Evolutionary conservation across 1,284 basidiomycete species (phyloP).

Genomic region (Kwoniella shivajii): DNA sequence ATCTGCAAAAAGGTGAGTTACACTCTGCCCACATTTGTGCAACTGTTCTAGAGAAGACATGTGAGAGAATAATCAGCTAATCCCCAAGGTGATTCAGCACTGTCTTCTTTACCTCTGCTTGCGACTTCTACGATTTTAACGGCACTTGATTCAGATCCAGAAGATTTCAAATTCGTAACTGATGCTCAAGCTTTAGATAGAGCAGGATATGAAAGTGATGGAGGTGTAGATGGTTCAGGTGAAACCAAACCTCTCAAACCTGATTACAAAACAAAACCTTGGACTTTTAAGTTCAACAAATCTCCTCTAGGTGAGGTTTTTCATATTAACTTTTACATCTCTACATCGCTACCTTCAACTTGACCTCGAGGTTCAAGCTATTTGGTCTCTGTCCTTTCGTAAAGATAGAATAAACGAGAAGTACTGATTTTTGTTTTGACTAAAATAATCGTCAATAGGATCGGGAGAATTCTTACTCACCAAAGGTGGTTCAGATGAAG

Average conservation of each 20-base stretch:
- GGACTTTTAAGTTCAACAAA: conserved; percentile 52
- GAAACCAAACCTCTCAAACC: conserved; percentile 43
- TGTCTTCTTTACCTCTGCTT: conserved; percentile 47
- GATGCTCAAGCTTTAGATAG: conserved; percentile 41
- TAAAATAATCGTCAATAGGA: no score
- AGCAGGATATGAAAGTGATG: conserved; percentile 53
- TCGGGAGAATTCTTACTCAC: conserved; percentile 54
- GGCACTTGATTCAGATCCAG: conserved; percentile 44
- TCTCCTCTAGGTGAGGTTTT: conserved; percentile 55
- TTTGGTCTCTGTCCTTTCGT: no score
- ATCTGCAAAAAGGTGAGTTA: conserved; percentile 51
- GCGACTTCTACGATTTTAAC: conserved; percentile 48
- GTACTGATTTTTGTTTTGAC: no score
- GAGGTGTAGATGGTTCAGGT: conserved; percentile 43
- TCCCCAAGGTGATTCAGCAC: conserved; percentile 24
- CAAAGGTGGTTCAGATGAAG: conserved; percentile 45
- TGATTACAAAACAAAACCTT: conserved; percentile 43
- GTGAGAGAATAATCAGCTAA: no score
- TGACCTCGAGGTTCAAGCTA: background rate
- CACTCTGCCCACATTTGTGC: background rate
- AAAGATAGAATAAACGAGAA: no score
- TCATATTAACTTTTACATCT: no score
- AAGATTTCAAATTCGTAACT: conserved; percentile 29
- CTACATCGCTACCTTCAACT: background rate
- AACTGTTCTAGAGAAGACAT: background rate